phyloP scores from a whole-genome alignment of 768 basidiomycete species.

The Tephrocybe sp. region DNA sequence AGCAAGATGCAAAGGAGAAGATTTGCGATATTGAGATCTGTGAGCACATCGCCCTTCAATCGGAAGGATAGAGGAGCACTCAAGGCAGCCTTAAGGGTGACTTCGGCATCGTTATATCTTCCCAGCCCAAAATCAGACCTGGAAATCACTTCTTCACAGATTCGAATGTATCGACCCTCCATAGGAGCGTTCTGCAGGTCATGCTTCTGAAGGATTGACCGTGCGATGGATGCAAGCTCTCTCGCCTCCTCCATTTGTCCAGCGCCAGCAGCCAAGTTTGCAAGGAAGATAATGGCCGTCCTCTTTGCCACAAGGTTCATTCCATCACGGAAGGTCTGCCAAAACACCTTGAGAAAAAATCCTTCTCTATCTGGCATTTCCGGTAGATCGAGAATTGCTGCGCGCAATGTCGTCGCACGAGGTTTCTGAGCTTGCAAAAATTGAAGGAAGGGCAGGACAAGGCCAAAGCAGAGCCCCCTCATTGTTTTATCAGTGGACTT shows the following conservation, averaged over 20 bases:
- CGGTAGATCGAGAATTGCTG: background rate
- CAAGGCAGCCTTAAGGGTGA: background rate
- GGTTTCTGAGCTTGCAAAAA: background rate
- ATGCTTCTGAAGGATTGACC: background rate
- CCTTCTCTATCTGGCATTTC: background rate
- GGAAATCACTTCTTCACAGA: background rate
- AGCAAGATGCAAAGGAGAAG: background rate
- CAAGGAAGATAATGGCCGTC: background rate
- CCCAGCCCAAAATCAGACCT: background rate
- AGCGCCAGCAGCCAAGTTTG: background rate
- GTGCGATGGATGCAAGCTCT: background rate
- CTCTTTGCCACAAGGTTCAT: background rate
- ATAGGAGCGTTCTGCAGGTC: background rate
- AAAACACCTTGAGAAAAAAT: background rate
- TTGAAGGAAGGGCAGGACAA: background rate
- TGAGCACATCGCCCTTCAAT: background rate
- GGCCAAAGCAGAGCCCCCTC: background rate
- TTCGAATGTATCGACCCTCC: background rate
- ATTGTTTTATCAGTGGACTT: background rate
- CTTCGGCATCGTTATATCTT: background rate
- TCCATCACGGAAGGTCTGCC: background rate
- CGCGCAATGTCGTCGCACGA: slow-evolving; percentile 2
- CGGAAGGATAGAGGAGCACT: background rate
- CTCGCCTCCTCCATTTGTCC: slow-evolving; percentile 1
- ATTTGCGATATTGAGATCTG: background rate